Evolutionary conservation across 2,329 filamentous ascomycete species (phyloP), one percentile per base, ranked within the genome.

Genomic region (Plenodomus tracheiphilus): DNA sequence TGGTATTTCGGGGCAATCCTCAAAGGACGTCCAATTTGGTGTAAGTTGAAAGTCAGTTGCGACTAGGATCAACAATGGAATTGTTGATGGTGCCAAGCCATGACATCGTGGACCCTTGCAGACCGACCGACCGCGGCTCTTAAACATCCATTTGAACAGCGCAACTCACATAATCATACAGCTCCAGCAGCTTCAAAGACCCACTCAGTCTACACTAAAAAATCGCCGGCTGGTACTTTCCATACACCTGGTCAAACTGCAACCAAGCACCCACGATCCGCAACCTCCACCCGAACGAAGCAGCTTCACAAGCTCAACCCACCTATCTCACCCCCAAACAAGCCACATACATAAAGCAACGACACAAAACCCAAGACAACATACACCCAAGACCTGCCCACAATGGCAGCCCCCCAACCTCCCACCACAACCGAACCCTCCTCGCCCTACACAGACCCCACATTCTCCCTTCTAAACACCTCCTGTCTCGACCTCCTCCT

Each of bases 401-500:
- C 19, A 32, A 62, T 62, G 58, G 58, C 59, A 21, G 51, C 55
- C 45, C 30, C 58, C 38, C 41, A 41, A 6, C 43, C 51, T 5
- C 42, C 54, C 35, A 17, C 46, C 4, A 43, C 59, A 2, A 57
- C 56, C 21, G 56, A 63, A 36, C 47, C 58, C 13, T 44, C 56
- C 15, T 52, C 59, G 5, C 51, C 58, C 22, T 79, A 85, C 61
- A 82, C 81, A 58, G 91, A 96, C 74, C 88, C 89, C 32, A 80
- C 80, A 51, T 87, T 88, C 49, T 84, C 85, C 52, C 89, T 92
- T 75, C 81, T 97, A 63, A 87, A 84, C 76, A 85, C 87, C 48
- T 94, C 93, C 40, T 91, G 89, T 71, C 85, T 99, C 64, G 94
- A 99, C 74, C 88, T 99, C 62, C 84, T 99, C 47, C 84, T 99